Base-by-base conservation (phyloP, 1,284 basidiomycete genomes). In the Crucibulum parvulum region DNA sequence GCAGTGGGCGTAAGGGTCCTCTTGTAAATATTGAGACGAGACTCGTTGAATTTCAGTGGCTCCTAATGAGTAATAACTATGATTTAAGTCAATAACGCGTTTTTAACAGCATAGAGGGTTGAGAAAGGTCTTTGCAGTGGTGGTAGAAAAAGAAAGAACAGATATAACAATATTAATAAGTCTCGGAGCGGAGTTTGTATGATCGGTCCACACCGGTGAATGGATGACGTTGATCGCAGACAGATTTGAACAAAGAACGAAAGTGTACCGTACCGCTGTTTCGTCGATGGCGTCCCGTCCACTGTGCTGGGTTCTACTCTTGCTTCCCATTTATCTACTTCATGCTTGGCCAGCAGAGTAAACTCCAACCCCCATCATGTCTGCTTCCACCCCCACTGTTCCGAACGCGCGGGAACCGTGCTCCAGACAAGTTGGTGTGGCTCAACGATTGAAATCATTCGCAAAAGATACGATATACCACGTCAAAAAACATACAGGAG, bases 401-500 rank as follows among this genome's bases (percentile, higher is more conserved):
- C 55, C 47, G 35, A n/a, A 55, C 31, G 37, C 60, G 55, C 45
- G 63, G 60, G 58, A 46, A 41, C 52, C 53, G 46, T 57, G 45
- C 35, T 43, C 57, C 47, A 55, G 47, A 36, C 43, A 51, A 38
- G 53, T 9, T 31, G 60, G 37, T 59, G 53, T 67, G 52, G 57
- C 61, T 36, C 54, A 58, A 16, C 69, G 71, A 18, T 53, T 76
- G 13, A 72, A 67, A 60, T 65, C 71, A 43, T 71, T 63, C 7
- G 69, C 66, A 8, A 58, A 57, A 34, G 69, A 73, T 2, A 69
- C 80, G 4, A 57, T 73, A 9, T 76, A 79, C 57, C 87, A 88
- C 71, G 69, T 81, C 18, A 81, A 74, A 66, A 82, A 78, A 57
- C 87, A 88, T 71, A 81, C 79, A 39, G 87, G 87, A 16, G 83